phyloP scores from a whole-genome alignment of 495 filamentous ascomycete species.

The Podospora tetraspora region DNA sequence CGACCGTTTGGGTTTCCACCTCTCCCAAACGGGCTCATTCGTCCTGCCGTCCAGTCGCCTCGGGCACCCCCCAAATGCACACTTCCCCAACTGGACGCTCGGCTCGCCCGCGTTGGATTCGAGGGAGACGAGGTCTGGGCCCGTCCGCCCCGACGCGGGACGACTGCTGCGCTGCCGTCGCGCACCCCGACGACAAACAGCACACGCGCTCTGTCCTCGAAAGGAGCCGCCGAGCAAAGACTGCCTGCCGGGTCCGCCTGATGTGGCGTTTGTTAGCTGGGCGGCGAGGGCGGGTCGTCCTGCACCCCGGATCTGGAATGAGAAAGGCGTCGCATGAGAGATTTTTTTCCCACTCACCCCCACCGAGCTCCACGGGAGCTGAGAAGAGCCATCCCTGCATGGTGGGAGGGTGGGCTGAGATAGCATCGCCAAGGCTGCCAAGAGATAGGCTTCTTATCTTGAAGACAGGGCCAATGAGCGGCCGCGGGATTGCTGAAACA shows the following conservation, averaged over 20 bases:
- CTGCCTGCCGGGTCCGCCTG: background rate
- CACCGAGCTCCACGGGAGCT: slow-evolving; percentile 1
- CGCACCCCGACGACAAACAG: background rate
- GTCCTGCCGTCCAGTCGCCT: background rate
- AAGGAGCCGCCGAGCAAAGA: background rate
- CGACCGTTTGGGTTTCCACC: background rate
- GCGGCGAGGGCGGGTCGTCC: background rate
- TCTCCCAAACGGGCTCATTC: background rate
- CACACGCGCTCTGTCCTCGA: background rate
- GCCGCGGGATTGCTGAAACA: slow-evolving; percentile 21
- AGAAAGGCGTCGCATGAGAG: slow-evolving; percentile 5
- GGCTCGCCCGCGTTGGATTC: background rate
- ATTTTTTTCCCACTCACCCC: slow-evolving; percentile 8
- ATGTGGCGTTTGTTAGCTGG: slow-evolving; percentile 2
- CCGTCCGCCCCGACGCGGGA: background rate
- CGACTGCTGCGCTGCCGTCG: background rate
- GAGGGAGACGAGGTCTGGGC: background rate
- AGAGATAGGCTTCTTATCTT: slow-evolving; percentile 28
- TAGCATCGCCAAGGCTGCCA: slow-evolving; percentile 20
- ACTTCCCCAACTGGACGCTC: background rate
- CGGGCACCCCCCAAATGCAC: background rate
- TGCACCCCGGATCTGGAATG: slow-evolving; percentile 10
- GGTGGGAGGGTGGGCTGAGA: slow-evolving; percentile 7
- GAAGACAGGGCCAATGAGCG: slow-evolving; percentile 18
- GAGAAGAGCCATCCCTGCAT: slow-evolving; percentile 4